Base-by-base conservation (phyloP, 176 grass and related monocot species). In the Ensete ventricosum region DNA sequence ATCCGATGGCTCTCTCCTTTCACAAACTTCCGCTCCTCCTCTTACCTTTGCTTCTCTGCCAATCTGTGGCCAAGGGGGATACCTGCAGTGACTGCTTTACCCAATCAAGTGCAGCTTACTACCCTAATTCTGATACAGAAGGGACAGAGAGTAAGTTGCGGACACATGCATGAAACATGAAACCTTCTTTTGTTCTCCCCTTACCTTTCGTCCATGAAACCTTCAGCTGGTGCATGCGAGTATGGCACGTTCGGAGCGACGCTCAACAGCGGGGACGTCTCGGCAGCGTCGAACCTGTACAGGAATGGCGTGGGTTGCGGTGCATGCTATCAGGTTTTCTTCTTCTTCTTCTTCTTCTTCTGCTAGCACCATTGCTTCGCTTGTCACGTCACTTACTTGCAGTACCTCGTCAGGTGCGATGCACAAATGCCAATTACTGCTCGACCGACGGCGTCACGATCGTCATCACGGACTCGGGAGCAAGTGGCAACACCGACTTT, bases 271-370 rank as follows among this genome's bases (percentile, higher is more conserved):
- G 84, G 75, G 4, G 52, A 96, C 70, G 83, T 90, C 62, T 86
- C 91, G 11, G 85, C 91, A 26, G 82, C 81, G 26, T 81, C 79
- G 58, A 86, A 78, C 64, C 85, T 90, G 3, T 95, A 94, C 81
- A 88, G 87, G 69, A 80, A 90, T 50, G 87, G 91, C n/a, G 80
- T 90, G 52, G 91, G 91, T 17, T 90, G 85, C 55, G 85, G 85
- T 51, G 78, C 82, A 73, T 94, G 87, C 88, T 96, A 88, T 73
- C 81, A 91, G 81, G 91, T 90, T 1, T 25, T 25, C 21, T 23
- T 23, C 22, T 23, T 23, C 22, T 23, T 23, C 24, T 25, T 25
- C 21, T 66, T 12, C 10, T 10, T 12, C 21, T 64, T 64, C 10
- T 25, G 29, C 8, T 66, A 29, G 0, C 9, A 1, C 21, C 11